Conservation (phyloP, 495 filamentous ascomycete genomes). For the Hypoxylon rickii region DNA sequence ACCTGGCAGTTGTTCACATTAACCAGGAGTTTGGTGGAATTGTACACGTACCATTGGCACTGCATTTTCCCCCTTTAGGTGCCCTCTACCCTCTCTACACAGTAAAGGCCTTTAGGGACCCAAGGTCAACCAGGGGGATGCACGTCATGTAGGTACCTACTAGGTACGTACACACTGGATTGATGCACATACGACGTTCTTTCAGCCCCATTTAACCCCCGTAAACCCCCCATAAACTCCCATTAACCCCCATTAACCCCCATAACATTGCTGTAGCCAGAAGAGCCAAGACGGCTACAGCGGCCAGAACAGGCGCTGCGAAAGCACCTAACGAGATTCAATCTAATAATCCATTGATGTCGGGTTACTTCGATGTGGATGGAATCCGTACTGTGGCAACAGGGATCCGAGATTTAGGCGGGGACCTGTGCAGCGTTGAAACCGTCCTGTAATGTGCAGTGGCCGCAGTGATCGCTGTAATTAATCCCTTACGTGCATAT, state of each 20-base stretch:
- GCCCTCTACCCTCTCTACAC: background rate
- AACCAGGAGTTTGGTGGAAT: conserved; percentile 25
- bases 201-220: background rate
- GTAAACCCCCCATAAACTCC: too few relatives aligned
- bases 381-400: too few relatives aligned
- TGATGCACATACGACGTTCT: too few relatives aligned
- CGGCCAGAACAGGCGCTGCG: background rate
- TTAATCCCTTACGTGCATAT: background rate
- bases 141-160: conserved; percentile 9
- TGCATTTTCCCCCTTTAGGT: conserved; percentile 23
- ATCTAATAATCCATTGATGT: too few relatives aligned
- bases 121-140: conserved; percentile 13
- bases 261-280: too few relatives aligned
- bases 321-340: too few relatives aligned
- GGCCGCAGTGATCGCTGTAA: background rate
- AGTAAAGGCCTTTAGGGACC: too few relatives aligned
- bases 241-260: too few relatives aligned
- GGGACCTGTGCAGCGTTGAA: background rate
- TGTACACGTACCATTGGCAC: conserved; percentile 35
- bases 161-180: background rate
- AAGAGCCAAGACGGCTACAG: background rate
- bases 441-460: background rate
- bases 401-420: background rate
- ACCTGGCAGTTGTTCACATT: conserved; percentile 25
- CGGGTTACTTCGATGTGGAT: too few relatives aligned